Conservation (phyloP, 2,329 filamentous ascomycete genomes). For the Davidsoniella australis region DNA sequence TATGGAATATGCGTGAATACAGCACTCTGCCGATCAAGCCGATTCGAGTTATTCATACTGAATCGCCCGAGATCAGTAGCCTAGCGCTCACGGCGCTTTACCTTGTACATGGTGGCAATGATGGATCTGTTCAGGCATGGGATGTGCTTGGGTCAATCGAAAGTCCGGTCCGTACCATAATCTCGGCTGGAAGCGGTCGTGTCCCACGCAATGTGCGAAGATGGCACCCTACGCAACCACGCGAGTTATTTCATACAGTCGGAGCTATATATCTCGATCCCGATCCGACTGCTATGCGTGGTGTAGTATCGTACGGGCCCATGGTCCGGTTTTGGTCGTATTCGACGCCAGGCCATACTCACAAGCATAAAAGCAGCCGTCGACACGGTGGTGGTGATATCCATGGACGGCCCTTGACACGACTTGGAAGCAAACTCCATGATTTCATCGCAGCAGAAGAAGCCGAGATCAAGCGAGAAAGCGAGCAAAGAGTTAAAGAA, state of each 20-base stretch:
- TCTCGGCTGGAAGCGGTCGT: slow-evolving; percentile 66
- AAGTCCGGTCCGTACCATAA: slow-evolving; percentile 69
- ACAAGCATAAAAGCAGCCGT: slow-evolving; percentile 23
- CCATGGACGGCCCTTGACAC: slow-evolving; percentile 32
- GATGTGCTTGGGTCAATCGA: slow-evolving; percentile 73
- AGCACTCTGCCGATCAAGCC: slow-evolving; percentile 38
- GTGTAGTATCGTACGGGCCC: slow-evolving; percentile 72
- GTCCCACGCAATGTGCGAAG: slow-evolving; percentile 54
- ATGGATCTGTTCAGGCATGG: slow-evolving; percentile 92
- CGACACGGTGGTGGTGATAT: slow-evolving; percentile 49
- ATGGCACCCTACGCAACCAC: slow-evolving; percentile 39
- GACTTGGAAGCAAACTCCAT: slow-evolving; percentile 44
- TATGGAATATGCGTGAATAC: slow-evolving; percentile 67
- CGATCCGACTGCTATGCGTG: slow-evolving; percentile 68
- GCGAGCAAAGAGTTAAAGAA: slow-evolving; percentile 48
- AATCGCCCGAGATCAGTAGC: slow-evolving; percentile 73
- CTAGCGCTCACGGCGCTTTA: slow-evolving; percentile 73
- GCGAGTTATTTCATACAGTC: slow-evolving; percentile 63
- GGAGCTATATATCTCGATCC: slow-evolving; percentile 76
- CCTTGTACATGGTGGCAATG: slow-evolving; percentile 81
- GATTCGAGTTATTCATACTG: slow-evolving; percentile 70
- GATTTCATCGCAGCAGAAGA: slow-evolving; percentile 80
- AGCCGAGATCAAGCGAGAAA: slow-evolving; percentile 60
- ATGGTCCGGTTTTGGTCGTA: slow-evolving; percentile 70
- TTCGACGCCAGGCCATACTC: neutral